Evolutionary conservation across 2,329 filamentous ascomycete genomes (phyloP).

Genomic region (Ustilaginoidea virens): DNA sequence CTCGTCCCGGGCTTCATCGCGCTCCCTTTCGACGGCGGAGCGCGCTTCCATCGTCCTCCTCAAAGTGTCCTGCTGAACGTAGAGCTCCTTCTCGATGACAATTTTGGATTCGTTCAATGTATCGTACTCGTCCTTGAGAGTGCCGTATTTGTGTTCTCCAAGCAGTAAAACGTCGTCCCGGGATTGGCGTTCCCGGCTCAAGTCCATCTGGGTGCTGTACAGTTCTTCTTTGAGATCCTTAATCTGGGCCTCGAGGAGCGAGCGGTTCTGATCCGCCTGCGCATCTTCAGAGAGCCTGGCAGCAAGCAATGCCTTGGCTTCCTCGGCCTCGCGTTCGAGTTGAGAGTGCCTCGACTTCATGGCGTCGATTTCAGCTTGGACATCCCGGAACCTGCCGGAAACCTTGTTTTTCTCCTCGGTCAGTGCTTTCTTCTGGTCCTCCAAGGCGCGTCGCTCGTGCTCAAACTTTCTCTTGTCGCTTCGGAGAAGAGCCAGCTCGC

Average conservation of each 20-base stretch:
- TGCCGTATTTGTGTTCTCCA: slow-evolving; percentile 72
- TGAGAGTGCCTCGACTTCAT: slow-evolving; percentile 74
- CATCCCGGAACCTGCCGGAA: slow-evolving; percentile 59
- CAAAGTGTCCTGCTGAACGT: slow-evolving; percentile 83
- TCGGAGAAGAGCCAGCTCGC: slow-evolving; percentile 73
- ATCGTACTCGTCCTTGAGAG: slow-evolving; percentile 72
- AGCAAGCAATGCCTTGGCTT: slow-evolving; percentile 75
- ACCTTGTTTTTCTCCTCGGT: slow-evolving; percentile 66
- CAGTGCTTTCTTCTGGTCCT: slow-evolving; percentile 61
- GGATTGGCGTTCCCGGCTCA: slow-evolving; percentile 84
- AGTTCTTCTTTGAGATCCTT: slow-evolving; percentile 75
- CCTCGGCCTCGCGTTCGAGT: slow-evolving; percentile 74
- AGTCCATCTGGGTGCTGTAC: slow-evolving; percentile 70
- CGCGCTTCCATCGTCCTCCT: slow-evolving; percentile 74
- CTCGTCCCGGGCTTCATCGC: slow-evolving; percentile 77
- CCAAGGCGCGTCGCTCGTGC: slow-evolving; percentile 61
- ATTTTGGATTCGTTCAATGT: slow-evolving; percentile 88
- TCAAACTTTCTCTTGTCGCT: slow-evolving; percentile 74
- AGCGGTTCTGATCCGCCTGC: slow-evolving; percentile 66
- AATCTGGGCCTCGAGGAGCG: slow-evolving; percentile 74
- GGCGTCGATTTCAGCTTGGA: slow-evolving; percentile 76
- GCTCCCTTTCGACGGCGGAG: slow-evolving; percentile 65
- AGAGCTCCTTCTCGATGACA: slow-evolving; percentile 94
- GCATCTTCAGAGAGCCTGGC: slow-evolving; percentile 81
- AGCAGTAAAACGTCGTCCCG: slow-evolving; percentile 86